These are phyloP conservation scores for Stemphylium lycopersici DNA, from an alignment of 2,329 filamentous ascomycete species.

Conservation along the genomic window DNA sequence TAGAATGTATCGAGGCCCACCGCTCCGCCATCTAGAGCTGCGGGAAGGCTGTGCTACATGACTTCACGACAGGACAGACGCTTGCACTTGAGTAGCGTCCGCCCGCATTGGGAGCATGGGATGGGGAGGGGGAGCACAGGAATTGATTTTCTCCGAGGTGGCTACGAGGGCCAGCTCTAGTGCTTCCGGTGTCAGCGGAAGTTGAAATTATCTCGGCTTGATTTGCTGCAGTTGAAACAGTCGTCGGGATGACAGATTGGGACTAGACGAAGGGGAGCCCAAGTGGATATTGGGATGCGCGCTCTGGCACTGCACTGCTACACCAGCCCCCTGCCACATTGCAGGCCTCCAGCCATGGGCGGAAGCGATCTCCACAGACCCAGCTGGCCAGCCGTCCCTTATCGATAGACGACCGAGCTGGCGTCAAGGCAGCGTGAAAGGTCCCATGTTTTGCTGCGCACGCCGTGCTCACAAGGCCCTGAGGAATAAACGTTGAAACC, in stretches of 20 bases:
- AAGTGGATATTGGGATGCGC: constrained; percentile 8
- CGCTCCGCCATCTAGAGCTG: neutral
- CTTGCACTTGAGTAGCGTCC: no score
- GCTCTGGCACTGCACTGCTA: neutral
- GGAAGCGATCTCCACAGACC: constrained; percentile 10
- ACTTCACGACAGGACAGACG: no score
- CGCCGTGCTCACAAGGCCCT: neutral
- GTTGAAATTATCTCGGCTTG: constrained; percentile 6
- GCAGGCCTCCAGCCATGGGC: neutral
- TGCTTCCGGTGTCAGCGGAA: constrained; percentile 1
- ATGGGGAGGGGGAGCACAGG: no score
- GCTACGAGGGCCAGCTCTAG: neutral
- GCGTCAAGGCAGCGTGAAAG: no score
- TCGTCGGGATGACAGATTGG: neutral
- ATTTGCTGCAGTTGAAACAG: constrained; percentile 9
- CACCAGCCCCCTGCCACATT: neutral
- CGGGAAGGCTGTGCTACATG: neutral
- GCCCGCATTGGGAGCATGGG: no score
- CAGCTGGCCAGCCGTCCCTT: constrained; percentile 4
- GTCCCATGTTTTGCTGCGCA: neutral
- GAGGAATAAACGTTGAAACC: neutral
- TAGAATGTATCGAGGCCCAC: neutral
- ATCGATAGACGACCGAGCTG: constrained; percentile 6
- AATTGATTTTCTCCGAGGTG: neutral
- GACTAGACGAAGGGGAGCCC: constrained; percentile 10